Evolutionary conservation across 2,329 filamentous ascomycete genomes (phyloP).

Genomic region (Sporothrix protearum): DNA sequence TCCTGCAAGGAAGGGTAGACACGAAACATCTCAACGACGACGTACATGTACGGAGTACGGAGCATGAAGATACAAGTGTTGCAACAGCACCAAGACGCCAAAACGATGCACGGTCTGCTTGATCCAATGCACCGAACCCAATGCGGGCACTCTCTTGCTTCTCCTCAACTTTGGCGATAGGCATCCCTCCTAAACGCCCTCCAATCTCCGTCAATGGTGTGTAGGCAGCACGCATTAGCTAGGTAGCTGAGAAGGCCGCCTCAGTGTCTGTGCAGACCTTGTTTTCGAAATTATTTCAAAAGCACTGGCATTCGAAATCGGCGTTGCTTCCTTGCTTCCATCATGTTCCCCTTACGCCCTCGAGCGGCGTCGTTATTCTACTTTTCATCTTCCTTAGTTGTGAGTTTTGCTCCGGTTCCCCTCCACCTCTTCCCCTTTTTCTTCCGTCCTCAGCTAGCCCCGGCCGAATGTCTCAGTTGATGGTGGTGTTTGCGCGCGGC

Average conservation of each 20-base stretch:
- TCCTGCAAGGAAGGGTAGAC: neutral
- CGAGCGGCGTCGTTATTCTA: neutral
- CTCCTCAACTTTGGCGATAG: neutral
- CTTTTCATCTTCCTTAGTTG: neutral
- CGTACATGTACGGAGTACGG: too few relatives aligned
- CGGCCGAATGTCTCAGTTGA: constrained; percentile 14
- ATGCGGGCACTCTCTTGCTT: neutral
- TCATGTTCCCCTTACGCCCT: neutral
- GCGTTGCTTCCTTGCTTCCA: neutral
- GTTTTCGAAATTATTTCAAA: neutral
- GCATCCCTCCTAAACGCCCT: neutral
- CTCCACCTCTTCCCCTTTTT: neutral
- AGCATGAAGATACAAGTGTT: neutral
- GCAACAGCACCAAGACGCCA: neutral
- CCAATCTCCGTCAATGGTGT: neutral
- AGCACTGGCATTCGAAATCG: neutral
- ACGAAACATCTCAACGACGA: neutral
- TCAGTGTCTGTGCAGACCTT: neutral
- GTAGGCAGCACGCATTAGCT: neutral
- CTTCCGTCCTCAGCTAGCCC: neutral
- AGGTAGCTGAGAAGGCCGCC: neutral
- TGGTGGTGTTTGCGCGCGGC: constrained; percentile 5
- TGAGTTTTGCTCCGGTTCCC: neutral
- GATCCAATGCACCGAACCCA: neutral
- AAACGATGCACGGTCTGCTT: neutral